A percentile compares a stretch with the other conserved stretches of the same genome.
phyloP scores from a whole-genome alignment of 768 basidiomycete species.

The Hygrocybe punicea region DNA sequence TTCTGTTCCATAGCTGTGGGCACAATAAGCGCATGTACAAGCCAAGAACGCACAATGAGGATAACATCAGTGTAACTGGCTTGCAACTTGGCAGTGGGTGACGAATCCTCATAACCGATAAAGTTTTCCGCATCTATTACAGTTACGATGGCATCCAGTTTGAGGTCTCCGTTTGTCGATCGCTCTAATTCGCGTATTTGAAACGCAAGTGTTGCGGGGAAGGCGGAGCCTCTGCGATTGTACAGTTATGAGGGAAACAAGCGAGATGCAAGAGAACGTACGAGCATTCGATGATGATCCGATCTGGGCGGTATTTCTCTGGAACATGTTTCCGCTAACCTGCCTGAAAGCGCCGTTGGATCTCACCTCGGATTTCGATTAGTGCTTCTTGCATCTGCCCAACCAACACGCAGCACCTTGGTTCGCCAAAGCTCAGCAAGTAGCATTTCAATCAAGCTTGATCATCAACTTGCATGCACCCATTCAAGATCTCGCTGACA shows the following conservation, averaged over 20 bases:
- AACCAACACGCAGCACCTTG: slow-evolving; percentile 88
- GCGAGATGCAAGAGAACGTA: slow-evolving; percentile 35
- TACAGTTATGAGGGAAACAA: not conserved
- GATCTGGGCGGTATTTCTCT: slow-evolving; percentile 84
- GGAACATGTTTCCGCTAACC: not conserved
- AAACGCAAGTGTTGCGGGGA: slow-evolving; percentile 92
- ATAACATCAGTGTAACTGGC: slow-evolving; percentile 94
- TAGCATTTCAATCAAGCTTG: not conserved
- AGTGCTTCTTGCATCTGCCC: slow-evolving; percentile 92
- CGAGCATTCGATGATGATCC: slow-evolving; percentile 96
- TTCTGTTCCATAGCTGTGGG: slow-evolving; percentile 47
- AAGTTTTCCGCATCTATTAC: slow-evolving; percentile 93
- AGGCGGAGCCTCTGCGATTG: slow-evolving; percentile 75
- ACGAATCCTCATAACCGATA: slow-evolving; percentile 86
- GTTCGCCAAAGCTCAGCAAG: not conserved
- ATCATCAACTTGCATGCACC: slow-evolving; percentile 71
- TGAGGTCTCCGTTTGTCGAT: slow-evolving; percentile 70
- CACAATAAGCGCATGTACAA: not conserved
- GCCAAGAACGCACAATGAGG: slow-evolving; percentile 57
- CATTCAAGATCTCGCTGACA: slow-evolving; percentile 91
- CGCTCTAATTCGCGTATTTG: slow-evolving; percentile 87
- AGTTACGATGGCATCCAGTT: slow-evolving; percentile 86
- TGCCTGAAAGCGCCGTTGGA: not conserved
- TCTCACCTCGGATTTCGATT: slow-evolving; percentile 75
- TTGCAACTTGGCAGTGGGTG: slow-evolving; percentile 89